Base-by-base conservation (phyloP, 257 asterid genomes). In the Fraxinus cuspidata region DNA sequence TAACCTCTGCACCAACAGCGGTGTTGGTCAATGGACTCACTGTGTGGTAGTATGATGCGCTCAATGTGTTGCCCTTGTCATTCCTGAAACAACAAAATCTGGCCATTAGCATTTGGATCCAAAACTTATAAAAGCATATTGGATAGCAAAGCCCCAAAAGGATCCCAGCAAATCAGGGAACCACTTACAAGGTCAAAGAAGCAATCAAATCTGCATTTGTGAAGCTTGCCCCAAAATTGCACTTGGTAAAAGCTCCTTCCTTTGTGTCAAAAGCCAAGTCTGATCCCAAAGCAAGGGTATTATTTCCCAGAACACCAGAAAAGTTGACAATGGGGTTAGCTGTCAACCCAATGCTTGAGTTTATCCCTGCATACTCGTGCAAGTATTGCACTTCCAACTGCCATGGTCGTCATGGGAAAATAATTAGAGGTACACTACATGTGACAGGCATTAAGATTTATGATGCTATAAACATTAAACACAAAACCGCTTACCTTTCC, bases 361-460 rank as follows among this genome's bases (percentile, higher is more conserved):
- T 77, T 73, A 87, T 75, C 66, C 89, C 89, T 4, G 85, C 84
- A 75, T 77, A 83, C 18, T 82, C 89, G 71, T 87, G 87, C 84
- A 81, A 60, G 73, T 87, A 87, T 79, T 87, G 91, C 78, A 87
- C 81, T 81, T 87, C 91, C 63, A 87, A 51, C 91, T 87, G 83
- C 74, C 69, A 4, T 53, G 16, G 34, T 71, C 6, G 49, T n/a
- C 29, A 58, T 31, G 35, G 74, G 5, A 73, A 53, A 35, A 66
- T 13, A 72, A 72, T 58, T 70, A 51, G 53, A 35, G 44, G 31
- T 27, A 70, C 13, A 9, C 29, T 15, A 13, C 60, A 42, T 38
- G 71, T 35, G 49, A 21, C 4, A 15, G 7, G 32, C n/a, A 63
- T 21, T 27, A 25, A 29, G 25, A 38, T 12, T 4, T 9, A 72